Conservation (phyloP, 176 grass and related monocot genomes). For the Chloris gayana region DNA sequence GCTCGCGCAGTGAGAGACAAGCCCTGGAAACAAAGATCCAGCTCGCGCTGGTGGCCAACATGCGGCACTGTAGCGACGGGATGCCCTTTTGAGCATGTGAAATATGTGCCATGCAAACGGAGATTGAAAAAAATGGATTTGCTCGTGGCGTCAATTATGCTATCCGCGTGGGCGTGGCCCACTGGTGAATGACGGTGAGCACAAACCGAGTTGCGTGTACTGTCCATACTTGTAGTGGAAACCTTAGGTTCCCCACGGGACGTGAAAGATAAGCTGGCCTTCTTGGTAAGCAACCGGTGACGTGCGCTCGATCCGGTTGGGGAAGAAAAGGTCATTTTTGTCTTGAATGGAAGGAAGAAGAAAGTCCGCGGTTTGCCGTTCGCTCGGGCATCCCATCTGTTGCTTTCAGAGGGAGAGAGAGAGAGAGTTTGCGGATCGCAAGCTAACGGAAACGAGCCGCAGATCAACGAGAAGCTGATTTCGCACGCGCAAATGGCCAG, state of each 20-base stretch:
- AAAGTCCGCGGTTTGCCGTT: not conserved
- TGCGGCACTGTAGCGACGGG: not conserved
- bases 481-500: not conserved
- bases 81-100: not conserved
- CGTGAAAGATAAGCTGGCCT: not conserved
- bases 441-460: not conserved
- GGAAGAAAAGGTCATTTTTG: constrained; percentile 1
- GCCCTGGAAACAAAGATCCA: not conserved
- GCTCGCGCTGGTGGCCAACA: constrained; percentile 2
- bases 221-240: not conserved
- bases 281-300: not conserved
- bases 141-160: not conserved
- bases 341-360: not conserved
- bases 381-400: not conserved
- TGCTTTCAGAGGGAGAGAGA: too few species aligned
- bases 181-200: not conserved
- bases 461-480: not conserved
- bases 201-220: not conserved
- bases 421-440: too few species aligned
- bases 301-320: not conserved
- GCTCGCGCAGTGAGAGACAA: not conserved
- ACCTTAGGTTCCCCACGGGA: not conserved
- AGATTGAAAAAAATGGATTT: not conserved
- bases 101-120: not conserved
- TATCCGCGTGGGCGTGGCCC: not conserved